These are phyloP conservation scores for Globisporangium abappressorium DNA, from an alignment of 352 stramenopile genomes.

Conservation along the genomic window DNA sequence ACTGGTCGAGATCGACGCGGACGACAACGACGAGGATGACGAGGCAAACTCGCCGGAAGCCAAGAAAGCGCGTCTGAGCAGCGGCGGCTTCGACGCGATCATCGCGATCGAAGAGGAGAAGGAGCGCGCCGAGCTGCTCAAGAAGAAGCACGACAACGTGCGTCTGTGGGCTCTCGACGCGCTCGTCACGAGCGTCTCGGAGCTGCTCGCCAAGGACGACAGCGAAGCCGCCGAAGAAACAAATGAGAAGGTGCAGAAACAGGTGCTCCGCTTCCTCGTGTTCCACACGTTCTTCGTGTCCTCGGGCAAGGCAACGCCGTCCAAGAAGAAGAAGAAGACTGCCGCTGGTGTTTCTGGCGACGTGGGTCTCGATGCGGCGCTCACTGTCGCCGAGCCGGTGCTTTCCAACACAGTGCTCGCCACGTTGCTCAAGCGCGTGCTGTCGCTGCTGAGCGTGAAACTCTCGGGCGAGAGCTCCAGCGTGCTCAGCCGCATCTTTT, in stretches of 20 bases:
- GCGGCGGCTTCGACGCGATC: constrained; percentile 62
- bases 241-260: constrained; percentile 27
- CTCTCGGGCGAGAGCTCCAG: constrained; percentile 39
- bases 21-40: constrained; percentile 37
- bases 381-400: constrained; percentile 28
- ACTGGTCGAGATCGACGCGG: constrained; percentile 40
- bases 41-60: constrained; percentile 20
- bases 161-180: constrained; percentile 75
- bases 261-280: constrained; percentile 61
- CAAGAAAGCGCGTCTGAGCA: constrained; percentile 37
- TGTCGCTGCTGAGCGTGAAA: constrained; percentile 55
- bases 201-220: constrained; percentile 34
- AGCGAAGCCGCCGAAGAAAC: constrained; percentile 18
- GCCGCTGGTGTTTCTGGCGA: constrained; percentile 28
- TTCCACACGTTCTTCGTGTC: constrained; percentile 67
- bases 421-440: constrained; percentile 62
- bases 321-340: constrained; percentile 55
- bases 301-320: constrained; percentile 26
- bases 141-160: constrained; percentile 56
- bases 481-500: constrained; percentile 49
- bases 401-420: constrained; percentile 45
- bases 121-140: constrained; percentile 53
- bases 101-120: constrained; percentile 77
- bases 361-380: constrained; percentile 20
- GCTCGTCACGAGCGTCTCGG: constrained; percentile 43